Evolutionary conservation across 1,139 yeast species (phyloP).

Genomic region (Pichia sp.): DNA sequence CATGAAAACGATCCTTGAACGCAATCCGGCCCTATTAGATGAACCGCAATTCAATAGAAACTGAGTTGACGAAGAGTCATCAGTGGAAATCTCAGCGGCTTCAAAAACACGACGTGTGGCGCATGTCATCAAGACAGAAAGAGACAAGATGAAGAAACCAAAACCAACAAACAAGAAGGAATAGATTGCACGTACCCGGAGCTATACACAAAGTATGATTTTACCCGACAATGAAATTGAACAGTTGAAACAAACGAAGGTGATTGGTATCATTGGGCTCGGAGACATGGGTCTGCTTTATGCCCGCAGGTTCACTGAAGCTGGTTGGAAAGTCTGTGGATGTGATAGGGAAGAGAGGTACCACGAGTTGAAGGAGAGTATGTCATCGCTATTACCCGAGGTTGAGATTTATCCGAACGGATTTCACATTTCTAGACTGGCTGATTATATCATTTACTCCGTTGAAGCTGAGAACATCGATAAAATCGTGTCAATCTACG

Average conservation of each 20-base stretch:
- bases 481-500: slow-evolving; percentile 63
- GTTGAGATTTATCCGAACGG: slow-evolving; percentile 58
- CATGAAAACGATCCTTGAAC: no score
- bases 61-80: no score
- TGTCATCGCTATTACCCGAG: slow-evolving; percentile 25
- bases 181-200: neutral
- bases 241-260: slow-evolving; percentile 29
- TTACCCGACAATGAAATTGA: slow-evolving; percentile 11
- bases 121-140: neutral
- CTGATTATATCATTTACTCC: slow-evolving; percentile 80
- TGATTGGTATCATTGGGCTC: slow-evolving; percentile 84
- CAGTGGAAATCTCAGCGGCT: no score
- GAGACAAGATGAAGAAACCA: neutral
- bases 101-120: no score
- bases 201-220: neutral
- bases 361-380: slow-evolving; percentile 38
- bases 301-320: slow-evolving; percentile 66
- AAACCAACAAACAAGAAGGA: neutral
- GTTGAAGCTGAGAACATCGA: slow-evolving; percentile 84
- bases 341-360: slow-evolving; percentile 75
- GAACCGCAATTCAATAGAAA: no score
- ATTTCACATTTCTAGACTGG: slow-evolving; percentile 66
- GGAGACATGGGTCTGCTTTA: slow-evolving; percentile 96
- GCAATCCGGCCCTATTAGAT: no score
- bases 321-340: slow-evolving; percentile 90